Evolutionary conservation across 2,329 filamentous ascomycete genomes (phyloP).

Genomic region (Dothistroma pini): DNA sequence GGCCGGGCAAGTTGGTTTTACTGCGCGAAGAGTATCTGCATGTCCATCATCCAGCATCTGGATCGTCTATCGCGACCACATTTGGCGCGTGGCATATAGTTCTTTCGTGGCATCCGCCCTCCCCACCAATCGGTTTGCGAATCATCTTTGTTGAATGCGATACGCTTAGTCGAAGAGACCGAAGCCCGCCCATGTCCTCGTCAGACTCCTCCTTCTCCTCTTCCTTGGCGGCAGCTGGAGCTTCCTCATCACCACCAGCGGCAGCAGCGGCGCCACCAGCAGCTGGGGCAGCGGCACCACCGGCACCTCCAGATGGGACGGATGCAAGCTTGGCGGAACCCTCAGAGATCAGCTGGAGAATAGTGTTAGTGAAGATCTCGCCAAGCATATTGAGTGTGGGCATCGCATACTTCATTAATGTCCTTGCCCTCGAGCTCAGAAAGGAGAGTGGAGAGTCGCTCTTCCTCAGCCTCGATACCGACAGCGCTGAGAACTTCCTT

Average conservation of each 20-base stretch:
- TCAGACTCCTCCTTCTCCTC: slow-evolving; percentile 77
- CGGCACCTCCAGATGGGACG: slow-evolving; percentile 87
- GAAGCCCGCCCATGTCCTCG: slow-evolving; percentile 73
- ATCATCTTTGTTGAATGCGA: slow-evolving; percentile 18
- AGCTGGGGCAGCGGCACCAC: slow-evolving; percentile 66
- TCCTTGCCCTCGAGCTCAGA: slow-evolving; percentile 87
- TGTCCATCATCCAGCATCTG: slow-evolving; percentile 3
- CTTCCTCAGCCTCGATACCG: slow-evolving; percentile 87
- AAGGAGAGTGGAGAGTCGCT: slow-evolving; percentile 82
- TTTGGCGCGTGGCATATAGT: not conserved
- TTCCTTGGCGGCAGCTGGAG: slow-evolving; percentile 58
- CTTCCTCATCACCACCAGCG: slow-evolving; percentile 62
- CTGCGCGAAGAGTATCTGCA: slow-evolving; percentile 5
- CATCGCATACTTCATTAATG: slow-evolving; percentile 77
- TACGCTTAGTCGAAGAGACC: slow-evolving; percentile 62
- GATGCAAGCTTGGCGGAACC: slow-evolving; percentile 93
- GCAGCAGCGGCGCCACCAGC: slow-evolving; percentile 66
- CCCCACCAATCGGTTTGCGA: not conserved
- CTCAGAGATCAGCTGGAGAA: slow-evolving; percentile 75
- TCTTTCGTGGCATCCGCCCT: slow-evolving; percentile 1
- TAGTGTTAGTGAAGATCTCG: slow-evolving; percentile 4
- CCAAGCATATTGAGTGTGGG: not conserved
- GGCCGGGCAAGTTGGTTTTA: slow-evolving; percentile 3
- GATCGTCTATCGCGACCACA: not conserved
- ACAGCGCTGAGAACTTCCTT: slow-evolving; percentile 87